These are phyloP conservation scores for Ochromonas danica DNA, from an alignment of 108 stramenopile genomes.

Conservation along the genomic window DNA sequence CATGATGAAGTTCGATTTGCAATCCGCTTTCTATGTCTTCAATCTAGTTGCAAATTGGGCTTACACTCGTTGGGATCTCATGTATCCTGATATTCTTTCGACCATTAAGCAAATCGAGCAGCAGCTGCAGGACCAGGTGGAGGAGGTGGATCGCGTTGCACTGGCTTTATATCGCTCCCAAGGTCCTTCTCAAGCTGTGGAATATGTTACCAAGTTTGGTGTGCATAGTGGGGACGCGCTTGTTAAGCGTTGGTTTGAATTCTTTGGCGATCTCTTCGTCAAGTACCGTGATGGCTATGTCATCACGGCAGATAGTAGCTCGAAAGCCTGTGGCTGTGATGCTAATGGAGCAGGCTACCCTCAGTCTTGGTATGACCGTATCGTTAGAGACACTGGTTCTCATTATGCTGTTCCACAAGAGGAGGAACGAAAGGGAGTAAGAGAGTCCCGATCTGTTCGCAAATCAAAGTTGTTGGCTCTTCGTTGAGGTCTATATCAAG, in stretches of 20 bases:
- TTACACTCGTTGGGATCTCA: conserved; percentile 62
- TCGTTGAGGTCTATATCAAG: too few relatives aligned
- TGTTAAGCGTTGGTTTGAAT: conserved; percentile 53
- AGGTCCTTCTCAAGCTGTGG: conserved; percentile 43
- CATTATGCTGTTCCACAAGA: too few relatives aligned
- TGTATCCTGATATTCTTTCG: conserved; percentile 55
- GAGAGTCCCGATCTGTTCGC: too few relatives aligned
- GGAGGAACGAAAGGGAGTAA: too few relatives aligned
- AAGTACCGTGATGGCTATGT: conserved; percentile 65
- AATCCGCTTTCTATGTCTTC: conserved; percentile 70
- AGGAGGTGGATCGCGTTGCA: conserved; percentile 50
- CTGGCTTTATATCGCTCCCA: conserved; percentile 52
- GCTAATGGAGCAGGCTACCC: conserved; percentile 51
- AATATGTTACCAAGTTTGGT: background rate
- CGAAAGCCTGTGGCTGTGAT: conserved; percentile 54
- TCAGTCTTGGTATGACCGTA: conserved; percentile 52
- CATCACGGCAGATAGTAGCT: conserved; percentile 40
- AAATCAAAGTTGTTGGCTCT: too few relatives aligned
- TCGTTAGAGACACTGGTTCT: conserved; percentile 59
- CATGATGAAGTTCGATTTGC: conserved; percentile 59
- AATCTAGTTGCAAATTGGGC: conserved; percentile 68
- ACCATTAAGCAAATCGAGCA: conserved; percentile 50
- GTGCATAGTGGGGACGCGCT: conserved; percentile 41
- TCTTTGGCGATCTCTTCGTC: conserved; percentile 67
- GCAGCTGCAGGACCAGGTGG: conserved; percentile 36